Base-by-base conservation (phyloP, 1,139 yeast genomes). In the Suhomyces terraborum region DNA sequence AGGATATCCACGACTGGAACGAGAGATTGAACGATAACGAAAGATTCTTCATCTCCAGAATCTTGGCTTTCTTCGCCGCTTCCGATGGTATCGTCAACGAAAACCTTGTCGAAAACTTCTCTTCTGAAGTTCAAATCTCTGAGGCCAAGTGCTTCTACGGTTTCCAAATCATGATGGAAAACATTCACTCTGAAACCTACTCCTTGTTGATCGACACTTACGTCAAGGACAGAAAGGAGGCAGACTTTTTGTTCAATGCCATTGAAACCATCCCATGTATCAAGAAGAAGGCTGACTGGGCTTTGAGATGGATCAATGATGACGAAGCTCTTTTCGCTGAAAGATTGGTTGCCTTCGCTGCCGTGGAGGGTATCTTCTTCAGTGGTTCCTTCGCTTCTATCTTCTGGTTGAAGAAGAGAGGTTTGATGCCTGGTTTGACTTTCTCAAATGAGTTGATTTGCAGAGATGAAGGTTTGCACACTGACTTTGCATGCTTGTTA, bases 161-260 rank as follows among this genome's bases (percentile, higher is more conserved):
- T 41, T 93, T 93, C 84, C 98, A 93, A 74, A 93, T 93, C 67
- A 91, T 91, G 98, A 93, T 94, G 95, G 98, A 94, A 73, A 94
- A 93, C 77, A 93, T 93, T 60, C 98, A 93, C 71, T 84, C 96
- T 24, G 98, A 93, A 74, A 93, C 97, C 35, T 93, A 94, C 73
- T 91, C 98, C 10, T 75, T 93, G 55, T 79, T 93, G 61, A 88
- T 93, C 57, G 98, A 93, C 65, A 81, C 96, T 34, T 93, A 91
- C 69, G 86, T 93, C 67, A 89, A 89, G 73, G 98, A 93, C 68
- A 93, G 96, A 53, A 82, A 84, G 68, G 96, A 91, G 73, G 80
- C 94, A 45, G 87, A 84, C 50, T 88, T 73, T 66, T 77, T 91
- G 64, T 88, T 93, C 71, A 88, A 91, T 60, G 97, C 98, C 47